Percentiles rank a stretch among this genome's conserved stretches.
Conservation (phyloP, 2,329 filamentous ascomycete species). For the Ampelomyces quisqualis region DNA sequence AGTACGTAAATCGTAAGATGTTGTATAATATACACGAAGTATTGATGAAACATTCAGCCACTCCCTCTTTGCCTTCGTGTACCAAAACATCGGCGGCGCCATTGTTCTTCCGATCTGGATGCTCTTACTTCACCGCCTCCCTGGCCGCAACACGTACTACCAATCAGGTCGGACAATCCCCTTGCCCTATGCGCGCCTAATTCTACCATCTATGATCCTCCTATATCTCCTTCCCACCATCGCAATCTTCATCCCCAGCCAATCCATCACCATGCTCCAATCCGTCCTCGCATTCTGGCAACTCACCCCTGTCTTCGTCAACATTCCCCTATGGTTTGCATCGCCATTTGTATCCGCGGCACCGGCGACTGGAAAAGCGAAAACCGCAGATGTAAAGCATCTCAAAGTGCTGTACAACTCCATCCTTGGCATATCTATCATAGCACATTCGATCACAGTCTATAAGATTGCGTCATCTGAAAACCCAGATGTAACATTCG, state of each 20-base stretch:
- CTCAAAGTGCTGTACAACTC: constrained; percentile 15
- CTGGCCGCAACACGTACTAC: constrained; percentile 15
- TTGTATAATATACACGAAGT: background rate
- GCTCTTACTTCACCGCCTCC: constrained; percentile 11
- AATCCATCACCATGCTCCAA: constrained; percentile 5
- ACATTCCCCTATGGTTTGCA: constrained; percentile 19
- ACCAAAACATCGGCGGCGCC: constrained; percentile 19
- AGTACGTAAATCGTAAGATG: constrained; percentile 8
- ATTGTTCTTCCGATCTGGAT: constrained; percentile 16
- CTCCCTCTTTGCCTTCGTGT: constrained; percentile 12
- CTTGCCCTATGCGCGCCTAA: constrained; percentile 13
- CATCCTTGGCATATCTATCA: constrained; percentile 7
- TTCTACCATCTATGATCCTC: constrained; percentile 12
- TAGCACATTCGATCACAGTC: constrained; percentile 13
- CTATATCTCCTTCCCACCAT: constrained; percentile 17
- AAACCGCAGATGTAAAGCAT: constrained; percentile 10
- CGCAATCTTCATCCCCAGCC: constrained; percentile 11
- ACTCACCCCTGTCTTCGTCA: constrained; percentile 14
- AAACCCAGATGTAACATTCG: constrained; percentile 11
- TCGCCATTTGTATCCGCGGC: constrained; percentile 8
- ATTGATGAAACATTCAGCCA: constrained; percentile 5
- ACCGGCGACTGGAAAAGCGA: constrained; percentile 4
- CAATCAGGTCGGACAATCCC: constrained; percentile 15
- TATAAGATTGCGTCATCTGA: constrained; percentile 12
- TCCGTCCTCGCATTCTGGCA: constrained; percentile 19